Evolutionary conservation across 2,329 filamentous ascomycete genomes (phyloP), one percentile per base, ranked within the genome.

Genomic region (Diaporthe eres): DNA sequence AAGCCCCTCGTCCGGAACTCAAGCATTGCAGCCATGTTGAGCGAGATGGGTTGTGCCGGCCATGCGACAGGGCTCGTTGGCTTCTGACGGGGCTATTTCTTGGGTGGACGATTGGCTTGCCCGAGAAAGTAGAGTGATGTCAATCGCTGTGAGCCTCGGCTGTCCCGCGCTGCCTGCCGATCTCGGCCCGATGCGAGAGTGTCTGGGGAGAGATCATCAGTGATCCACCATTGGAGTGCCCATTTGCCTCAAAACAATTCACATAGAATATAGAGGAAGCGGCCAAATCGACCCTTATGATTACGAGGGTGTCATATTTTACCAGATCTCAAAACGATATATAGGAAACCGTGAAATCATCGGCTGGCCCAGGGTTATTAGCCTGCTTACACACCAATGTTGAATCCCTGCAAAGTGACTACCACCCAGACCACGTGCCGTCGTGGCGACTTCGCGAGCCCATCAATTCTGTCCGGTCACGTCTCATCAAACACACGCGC

Each of bases 1-100:
- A 92, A 98, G 81, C 97, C 97, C 83, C 95, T 90, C 31, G 97
- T 98, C 78, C 94, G 94, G 86, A 94, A 98, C 86, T 98, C 95
- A 80, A 98, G 93, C 95, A 98, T 98, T 37, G 75, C 82, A 77
- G 82, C 88, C 87, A 84, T 86, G 74, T 76, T 78, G 63, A 61
- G 28, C 28, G 55, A 53, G 22, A 31, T n/a, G 49, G 39, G 53
- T 17, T 15, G 15, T 67, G 49, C 39, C 55, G 44, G 73, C 72
- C 55, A 70, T 72, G 55, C 60, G 19, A 61, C 42, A 55, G 39
- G 28, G 31, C 51, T 22, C 17, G 39, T 51, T 68, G 65, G 49
- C 65, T 42, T 42, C 34, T 28, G 65, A 19, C 49, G 47, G 13
- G 15, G 55, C 65, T 37, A 12, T 4, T 39, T 42, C n/a, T 37